Evolutionary conservation across 371 early-diverging fungal species (phyloP).

Genomic region (Saksenaea vasiformis): DNA sequence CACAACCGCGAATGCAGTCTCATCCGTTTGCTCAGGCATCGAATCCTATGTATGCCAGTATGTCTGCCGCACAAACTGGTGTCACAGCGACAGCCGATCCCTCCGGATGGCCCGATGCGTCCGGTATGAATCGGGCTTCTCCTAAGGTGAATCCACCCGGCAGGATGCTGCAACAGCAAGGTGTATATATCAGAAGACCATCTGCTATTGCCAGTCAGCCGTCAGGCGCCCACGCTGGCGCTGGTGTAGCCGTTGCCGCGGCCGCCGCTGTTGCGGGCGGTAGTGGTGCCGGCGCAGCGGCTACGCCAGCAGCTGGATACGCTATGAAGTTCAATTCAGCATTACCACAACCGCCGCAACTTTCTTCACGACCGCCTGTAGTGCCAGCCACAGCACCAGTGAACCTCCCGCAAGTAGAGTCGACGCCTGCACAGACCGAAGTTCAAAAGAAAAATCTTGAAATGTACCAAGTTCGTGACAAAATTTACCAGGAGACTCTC

Average conservation of each 20-base stretch:
- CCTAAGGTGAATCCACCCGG: neutral
- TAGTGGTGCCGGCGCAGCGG: neutral
- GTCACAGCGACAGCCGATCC: conserved; percentile 6
- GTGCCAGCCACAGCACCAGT: conserved; percentile 9
- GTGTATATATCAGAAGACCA: neutral
- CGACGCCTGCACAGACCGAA: conserved; percentile 16
- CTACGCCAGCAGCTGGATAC: conserved; percentile 5
- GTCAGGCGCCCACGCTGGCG: neutral
- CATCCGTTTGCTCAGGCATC: conserved; percentile 7
- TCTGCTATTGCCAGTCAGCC: neutral
- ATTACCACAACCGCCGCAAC: conserved; percentile 3
- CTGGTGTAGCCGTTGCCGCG: conserved; percentile 7
- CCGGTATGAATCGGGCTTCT: neutral
- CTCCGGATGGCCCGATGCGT: conserved; percentile 7
- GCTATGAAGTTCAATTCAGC: neutral
- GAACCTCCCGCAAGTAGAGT: conserved; percentile 3
- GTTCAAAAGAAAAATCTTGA: conserved; percentile 23
- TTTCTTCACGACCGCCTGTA: conserved; percentile 15
- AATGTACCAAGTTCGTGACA: conserved; percentile 34
- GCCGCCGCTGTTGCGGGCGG: conserved; percentile 5
- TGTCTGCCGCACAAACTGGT: neutral
- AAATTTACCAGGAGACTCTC: conserved; percentile 37
- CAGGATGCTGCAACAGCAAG: conserved; percentile 7
- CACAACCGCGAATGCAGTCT: neutral
- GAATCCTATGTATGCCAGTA: conserved; percentile 8